phyloP scores from a whole-genome alignment of 768 basidiomycete genomes.

The Coprinopsis strossmayeri region DNA sequence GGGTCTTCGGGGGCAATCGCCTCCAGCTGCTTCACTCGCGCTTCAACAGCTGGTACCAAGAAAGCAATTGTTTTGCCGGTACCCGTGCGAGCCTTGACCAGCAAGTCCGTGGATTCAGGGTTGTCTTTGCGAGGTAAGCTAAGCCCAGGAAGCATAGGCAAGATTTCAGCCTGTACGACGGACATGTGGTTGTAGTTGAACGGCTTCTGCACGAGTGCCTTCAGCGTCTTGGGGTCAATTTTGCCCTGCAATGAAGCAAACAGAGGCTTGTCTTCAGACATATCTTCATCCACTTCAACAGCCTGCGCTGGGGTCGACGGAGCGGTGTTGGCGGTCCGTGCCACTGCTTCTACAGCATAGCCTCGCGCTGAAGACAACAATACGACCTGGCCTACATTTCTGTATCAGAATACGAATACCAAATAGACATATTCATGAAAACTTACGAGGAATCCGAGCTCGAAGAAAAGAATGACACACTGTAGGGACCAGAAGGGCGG shows the following conservation, averaged over 20 bases:
- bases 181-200: conserved; percentile 72
- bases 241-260: conserved; percentile 32
- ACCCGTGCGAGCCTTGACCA: conserved; percentile 85
- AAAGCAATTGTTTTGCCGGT: conserved; percentile 89
- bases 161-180: conserved; percentile 74
- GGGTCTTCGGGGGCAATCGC: conserved; percentile 26
- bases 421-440: neutral
- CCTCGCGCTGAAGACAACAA: neutral
- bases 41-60: conserved; percentile 80
- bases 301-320: neutral
- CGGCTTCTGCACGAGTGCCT: conserved; percentile 56
- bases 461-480: neutral
- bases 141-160: conserved; percentile 68
- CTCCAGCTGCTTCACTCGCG: conserved; percentile 57
- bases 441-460: neutral
- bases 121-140: conserved; percentile 42
- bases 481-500: neutral
- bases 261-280: conserved; percentile 15
- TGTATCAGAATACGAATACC: neutral
- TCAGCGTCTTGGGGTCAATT: conserved; percentile 37
- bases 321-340: neutral
- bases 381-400: neutral
- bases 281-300: conserved; percentile 9
- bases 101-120: conserved; percentile 43
- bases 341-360: neutral